Percentiles rank a stretch among this genome's conserved stretches.
Evolutionary conservation across 768 basidiomycete genomes (phyloP).

Genomic region (Amanita phalloides): DNA sequence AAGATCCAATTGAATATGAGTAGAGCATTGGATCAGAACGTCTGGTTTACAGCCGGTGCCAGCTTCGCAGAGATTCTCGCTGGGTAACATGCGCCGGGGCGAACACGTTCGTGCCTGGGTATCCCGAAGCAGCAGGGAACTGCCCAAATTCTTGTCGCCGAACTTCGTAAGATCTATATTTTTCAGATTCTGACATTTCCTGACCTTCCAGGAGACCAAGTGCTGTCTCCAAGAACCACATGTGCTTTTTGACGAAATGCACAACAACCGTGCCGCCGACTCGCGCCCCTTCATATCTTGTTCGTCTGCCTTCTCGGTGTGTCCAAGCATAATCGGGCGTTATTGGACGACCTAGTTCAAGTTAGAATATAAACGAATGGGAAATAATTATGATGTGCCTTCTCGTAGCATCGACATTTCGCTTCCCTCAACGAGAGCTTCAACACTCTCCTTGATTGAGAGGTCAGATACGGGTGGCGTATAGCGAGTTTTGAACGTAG

Average conservation of each 20-base stretch:
- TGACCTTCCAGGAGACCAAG: slow-evolving; percentile 78
- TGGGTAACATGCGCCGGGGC: background rate
- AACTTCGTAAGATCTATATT: slow-evolving; percentile 18
- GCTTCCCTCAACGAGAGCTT: slow-evolving; percentile 90
- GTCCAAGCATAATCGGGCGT: slow-evolving; percentile 60
- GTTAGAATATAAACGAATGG: background rate
- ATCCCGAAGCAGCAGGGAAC: background rate
- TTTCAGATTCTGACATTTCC: slow-evolving; percentile 50
- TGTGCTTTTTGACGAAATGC: slow-evolving; percentile 94
- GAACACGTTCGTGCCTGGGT: background rate
- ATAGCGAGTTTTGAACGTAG: slow-evolving; percentile 75
- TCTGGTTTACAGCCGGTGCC: background rate
- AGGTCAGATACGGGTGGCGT: slow-evolving; percentile 56
- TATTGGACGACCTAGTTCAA: slow-evolving; percentile 38
- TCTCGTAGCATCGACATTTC: slow-evolving; percentile 65
- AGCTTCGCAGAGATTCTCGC: background rate
- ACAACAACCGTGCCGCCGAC: slow-evolving; percentile 92
- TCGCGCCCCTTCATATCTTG: slow-evolving; percentile 53
- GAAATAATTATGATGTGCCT: slow-evolving; percentile 27
- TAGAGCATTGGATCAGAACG: background rate
- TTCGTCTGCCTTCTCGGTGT: slow-evolving; percentile 58
- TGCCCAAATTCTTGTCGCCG: slow-evolving; percentile 1
- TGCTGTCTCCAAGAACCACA: slow-evolving; percentile 94
- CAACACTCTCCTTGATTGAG: slow-evolving; percentile 61
- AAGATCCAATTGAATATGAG: background rate